Conservation (phyloP, 164 flowering plant genomes). For the Euptelea pleiosperma region DNA sequence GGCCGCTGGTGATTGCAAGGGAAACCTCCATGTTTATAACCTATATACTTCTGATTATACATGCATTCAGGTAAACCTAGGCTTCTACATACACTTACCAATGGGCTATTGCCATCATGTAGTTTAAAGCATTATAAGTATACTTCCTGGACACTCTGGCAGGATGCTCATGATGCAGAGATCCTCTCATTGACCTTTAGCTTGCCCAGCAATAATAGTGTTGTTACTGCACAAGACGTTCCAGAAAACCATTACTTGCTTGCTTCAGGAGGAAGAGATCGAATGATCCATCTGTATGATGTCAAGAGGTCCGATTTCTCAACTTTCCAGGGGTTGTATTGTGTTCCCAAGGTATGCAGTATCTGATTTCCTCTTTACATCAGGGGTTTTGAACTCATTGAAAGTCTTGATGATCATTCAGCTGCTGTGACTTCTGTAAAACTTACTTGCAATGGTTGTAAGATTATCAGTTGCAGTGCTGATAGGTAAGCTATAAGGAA, state of each 20-base stretch:
- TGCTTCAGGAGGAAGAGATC: constrained; percentile 69
- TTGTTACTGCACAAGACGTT: constrained; percentile 13
- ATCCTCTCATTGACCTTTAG: constrained; percentile 61
- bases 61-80: constrained; percentile 47
- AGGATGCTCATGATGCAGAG: constrained; percentile 69
- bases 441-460: constrained; percentile 36
- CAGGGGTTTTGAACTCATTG: constrained; percentile 63
- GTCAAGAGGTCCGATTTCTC: constrained; percentile 43
- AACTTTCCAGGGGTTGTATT: neutral
- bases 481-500: constrained; percentile 43
- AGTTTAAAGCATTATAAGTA: neutral
- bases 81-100: neutral
- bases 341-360: constrained; percentile 1
- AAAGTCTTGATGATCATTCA: constrained; percentile 60
- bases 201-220: constrained; percentile 22
- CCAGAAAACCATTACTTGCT: constrained; percentile 34
- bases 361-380: constrained; percentile 7
- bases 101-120: neutral
- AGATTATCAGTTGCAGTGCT: constrained; percentile 65
- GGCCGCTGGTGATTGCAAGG: constrained; percentile 66
- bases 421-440: constrained; percentile 65
- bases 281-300: constrained; percentile 58
- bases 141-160: constrained; percentile 18
- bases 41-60: constrained; percentile 51
- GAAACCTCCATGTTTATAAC: constrained; percentile 63